Conservation (phyloP, 148 eudicot genomes). For the Suaeda aralocaspica region DNA sequence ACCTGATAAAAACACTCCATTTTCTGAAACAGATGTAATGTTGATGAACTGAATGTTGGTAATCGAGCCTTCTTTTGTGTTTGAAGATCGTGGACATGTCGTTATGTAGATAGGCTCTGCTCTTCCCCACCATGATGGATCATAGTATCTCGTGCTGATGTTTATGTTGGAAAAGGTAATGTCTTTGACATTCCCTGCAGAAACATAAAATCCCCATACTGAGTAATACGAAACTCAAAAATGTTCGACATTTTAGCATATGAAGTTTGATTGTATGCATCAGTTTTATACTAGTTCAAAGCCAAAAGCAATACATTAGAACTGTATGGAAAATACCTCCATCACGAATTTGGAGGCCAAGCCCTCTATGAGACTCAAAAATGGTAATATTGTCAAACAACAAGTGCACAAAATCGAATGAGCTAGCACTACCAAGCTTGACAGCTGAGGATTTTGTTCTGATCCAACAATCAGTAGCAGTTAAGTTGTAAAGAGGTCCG, state of each 20-base stretch:
- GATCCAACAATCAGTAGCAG: conserved; percentile 87
- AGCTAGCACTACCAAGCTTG: conserved; percentile 96
- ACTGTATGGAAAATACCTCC: conserved; percentile 56
- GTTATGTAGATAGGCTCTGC: conserved; percentile 92
- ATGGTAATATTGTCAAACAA: conserved; percentile 82
- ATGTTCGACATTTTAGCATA: background rate
- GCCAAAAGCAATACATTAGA: background rate
- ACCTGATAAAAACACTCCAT: conserved; percentile 82
- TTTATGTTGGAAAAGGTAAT: conserved; percentile 91
- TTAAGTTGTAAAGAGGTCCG: conserved; percentile 75
- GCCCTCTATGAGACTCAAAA: conserved; percentile 87
- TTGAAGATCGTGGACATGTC: conserved; percentile 60
- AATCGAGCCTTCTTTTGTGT: conserved; percentile 57
- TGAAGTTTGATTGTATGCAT: no score
- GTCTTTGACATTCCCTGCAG: conserved; percentile 80
- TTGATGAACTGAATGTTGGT: conserved; percentile 65
- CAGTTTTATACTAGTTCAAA: background rate
- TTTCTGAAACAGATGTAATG: conserved; percentile 79
- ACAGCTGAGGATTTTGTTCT: conserved; percentile 90
- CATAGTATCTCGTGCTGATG: conserved; percentile 84
- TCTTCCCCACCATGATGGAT: conserved; percentile 99
- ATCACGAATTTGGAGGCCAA: conserved; percentile 89
- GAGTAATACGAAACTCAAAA: background rate
- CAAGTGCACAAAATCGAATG: conserved; percentile 56
- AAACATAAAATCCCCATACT: background rate